These are phyloP conservation scores for Cochliopodium minus DNA, from an alignment of 208 protist genomes.

Conservation along the genomic window DNA sequence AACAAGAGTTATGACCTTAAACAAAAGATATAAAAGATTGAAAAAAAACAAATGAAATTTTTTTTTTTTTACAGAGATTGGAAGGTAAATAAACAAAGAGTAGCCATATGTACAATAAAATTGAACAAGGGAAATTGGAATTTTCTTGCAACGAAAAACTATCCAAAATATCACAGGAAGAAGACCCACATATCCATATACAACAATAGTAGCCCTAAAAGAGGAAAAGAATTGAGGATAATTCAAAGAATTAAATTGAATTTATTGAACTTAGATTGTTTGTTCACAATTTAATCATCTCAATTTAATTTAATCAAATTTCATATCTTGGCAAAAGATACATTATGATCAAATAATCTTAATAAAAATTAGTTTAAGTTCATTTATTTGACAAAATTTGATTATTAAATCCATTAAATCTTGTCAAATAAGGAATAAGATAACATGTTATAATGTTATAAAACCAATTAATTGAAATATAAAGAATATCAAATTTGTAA, in stretches of 20 bases:
- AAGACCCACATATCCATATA: background rate
- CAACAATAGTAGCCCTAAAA: background rate
- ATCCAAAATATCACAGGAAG: background rate
- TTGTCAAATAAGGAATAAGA: too few relatives aligned
- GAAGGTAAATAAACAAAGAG: background rate
- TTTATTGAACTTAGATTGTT: background rate
- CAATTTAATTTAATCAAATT: background rate
- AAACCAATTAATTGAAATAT: too few relatives aligned
- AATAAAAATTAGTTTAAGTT: background rate
- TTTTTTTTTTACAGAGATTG: background rate
- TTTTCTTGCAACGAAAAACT: background rate
- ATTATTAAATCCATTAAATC: too few relatives aligned
- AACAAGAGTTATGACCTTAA: too few relatives aligned
- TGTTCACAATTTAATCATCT: background rate
- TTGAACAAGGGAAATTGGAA: background rate
- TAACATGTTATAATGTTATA: too few relatives aligned
- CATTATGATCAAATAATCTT: background rate
- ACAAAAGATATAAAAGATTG: too few relatives aligned
- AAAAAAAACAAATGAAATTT: too few relatives aligned
- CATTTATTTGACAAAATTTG: too few relatives aligned
- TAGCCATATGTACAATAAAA: background rate
- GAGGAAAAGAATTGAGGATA: background rate
- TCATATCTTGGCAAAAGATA: background rate
- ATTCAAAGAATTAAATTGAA: background rate
- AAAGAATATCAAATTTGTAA: too few relatives aligned